Conservation (phyloP, 495 filamentous ascomycete species). For the Annulohypoxylon stygium region DNA sequence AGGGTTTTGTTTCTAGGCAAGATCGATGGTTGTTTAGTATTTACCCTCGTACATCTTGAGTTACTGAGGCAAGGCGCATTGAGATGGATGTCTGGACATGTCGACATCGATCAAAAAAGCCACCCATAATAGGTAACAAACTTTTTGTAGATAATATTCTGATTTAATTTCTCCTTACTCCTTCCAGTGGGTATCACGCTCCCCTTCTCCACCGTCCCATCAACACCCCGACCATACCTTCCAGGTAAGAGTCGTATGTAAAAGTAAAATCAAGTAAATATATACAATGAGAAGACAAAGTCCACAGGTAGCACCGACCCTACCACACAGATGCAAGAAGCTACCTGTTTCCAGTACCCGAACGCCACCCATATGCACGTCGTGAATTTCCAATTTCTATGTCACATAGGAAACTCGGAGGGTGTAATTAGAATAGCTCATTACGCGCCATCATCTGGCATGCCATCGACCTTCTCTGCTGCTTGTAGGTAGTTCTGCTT, state of each 20-base stretch:
- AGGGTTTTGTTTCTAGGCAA: too few relatives aligned
- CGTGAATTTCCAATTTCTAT: neutral
- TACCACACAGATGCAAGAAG: neutral
- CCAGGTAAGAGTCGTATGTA: neutral
- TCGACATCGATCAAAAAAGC: neutral
- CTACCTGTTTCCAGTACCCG: neutral
- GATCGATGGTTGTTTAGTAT: too few relatives aligned
- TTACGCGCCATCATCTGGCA: constrained; percentile 30
- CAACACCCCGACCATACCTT: neutral
- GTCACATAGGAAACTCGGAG: neutral
- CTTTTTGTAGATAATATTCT: neutral
- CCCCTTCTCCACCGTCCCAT: neutral
- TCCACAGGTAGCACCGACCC: neutral
- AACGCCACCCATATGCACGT: constrained; percentile 18
- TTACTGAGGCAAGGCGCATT: too few relatives aligned
- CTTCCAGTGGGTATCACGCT: neutral
- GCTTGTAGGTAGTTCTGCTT: constrained; percentile 1
- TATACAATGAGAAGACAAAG: neutral
- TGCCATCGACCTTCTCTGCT: constrained; percentile 27
- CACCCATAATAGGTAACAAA: neutral
- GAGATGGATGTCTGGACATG: too few relatives aligned
- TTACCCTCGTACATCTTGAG: too few relatives aligned
- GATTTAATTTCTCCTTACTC: neutral
- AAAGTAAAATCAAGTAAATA: neutral
- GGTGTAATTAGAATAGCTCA: neutral